phyloP scores from a whole-genome alignment of 371 early-diverging fungal genomes.

The Lichtheimia ramosa region DNA sequence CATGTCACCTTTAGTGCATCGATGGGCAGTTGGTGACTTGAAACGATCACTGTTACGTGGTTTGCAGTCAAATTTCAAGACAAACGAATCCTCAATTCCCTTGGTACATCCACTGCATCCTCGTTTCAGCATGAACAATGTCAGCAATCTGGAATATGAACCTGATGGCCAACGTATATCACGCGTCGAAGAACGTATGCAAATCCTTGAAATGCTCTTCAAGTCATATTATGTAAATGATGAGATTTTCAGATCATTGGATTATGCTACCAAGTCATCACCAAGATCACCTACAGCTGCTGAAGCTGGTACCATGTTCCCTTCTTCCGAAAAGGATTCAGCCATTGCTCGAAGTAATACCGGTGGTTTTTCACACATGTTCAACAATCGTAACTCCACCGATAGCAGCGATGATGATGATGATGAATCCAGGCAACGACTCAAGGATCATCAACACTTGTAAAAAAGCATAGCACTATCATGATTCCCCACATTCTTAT shows the following conservation, averaged over 20 bases:
- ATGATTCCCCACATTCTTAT: no score
- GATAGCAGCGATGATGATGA: conserved; percentile 35
- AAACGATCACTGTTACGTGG: conserved; percentile 43
- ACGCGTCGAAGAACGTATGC: conserved; percentile 29
- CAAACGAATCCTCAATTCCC: conserved; percentile 37
- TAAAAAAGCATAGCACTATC: no score
- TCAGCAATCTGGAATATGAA: conserved; percentile 22
- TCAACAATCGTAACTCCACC: conserved; percentile 35
- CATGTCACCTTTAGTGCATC: conserved; percentile 26
- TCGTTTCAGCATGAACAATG: conserved; percentile 32
- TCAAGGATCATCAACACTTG: background rate
- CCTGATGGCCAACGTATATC: conserved; percentile 16
- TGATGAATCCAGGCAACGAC: conserved; percentile 3
- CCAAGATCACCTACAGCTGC: conserved; percentile 7
- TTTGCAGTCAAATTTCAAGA: conserved; percentile 36
- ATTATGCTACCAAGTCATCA: conserved; percentile 21
- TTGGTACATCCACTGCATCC: conserved; percentile 46
- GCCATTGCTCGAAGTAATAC: conserved; percentile 14
- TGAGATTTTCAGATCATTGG: conserved; percentile 42
- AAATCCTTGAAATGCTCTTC: conserved; percentile 31
- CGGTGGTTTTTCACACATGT: conserved; percentile 47
- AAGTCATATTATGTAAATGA: conserved; percentile 38
- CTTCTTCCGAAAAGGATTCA: conserved; percentile 1
- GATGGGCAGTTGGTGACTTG: conserved; percentile 49
- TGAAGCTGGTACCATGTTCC: conserved; percentile 3